phyloP scores from a whole-genome alignment of 2,329 filamentous ascomycete species.

The Graphiopsis chlorocephala region DNA sequence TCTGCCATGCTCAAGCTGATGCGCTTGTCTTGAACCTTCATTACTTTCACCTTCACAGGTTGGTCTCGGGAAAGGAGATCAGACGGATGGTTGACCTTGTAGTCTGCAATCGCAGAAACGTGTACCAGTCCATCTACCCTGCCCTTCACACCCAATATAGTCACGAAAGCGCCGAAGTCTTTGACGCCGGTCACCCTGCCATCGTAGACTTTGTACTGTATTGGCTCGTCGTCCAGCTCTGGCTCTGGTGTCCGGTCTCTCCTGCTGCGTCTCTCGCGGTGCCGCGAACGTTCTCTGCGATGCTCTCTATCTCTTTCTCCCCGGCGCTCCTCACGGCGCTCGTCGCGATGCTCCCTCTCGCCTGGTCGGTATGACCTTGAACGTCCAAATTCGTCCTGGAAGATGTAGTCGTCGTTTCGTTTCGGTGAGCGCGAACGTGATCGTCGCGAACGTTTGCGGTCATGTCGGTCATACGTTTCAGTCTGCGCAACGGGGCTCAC shows the following conservation, averaged over 20 bases:
- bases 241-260: constrained; percentile 64
- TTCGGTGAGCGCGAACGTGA: constrained; percentile 55
- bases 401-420: constrained; percentile 51
- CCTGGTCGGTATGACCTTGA: constrained; percentile 42
- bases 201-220: constrained; percentile 83
- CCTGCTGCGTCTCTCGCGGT: constrained; percentile 37
- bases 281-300: constrained; percentile 40
- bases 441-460: constrained; percentile 35
- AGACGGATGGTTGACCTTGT: constrained; percentile 86
- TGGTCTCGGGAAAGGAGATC: constrained; percentile 81
- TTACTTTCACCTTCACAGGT: constrained; percentile 86
- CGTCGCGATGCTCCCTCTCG: constrained; percentile 30
- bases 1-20: constrained; percentile 96
- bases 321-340: background rate
- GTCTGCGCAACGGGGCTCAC: constrained; percentile 54
- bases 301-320: constrained; percentile 29
- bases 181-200: constrained; percentile 90
- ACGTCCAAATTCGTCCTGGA: constrained; percentile 59
- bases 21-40: constrained; percentile 76
- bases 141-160: constrained; percentile 79
- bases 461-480: constrained; percentile 44
- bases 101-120: constrained; percentile 81
- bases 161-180: constrained; percentile 94
- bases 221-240: constrained; percentile 77
- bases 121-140: constrained; percentile 93